Base-by-base conservation (phyloP, 208 protist genomes). In the Leishmania lainsoni region DNA sequence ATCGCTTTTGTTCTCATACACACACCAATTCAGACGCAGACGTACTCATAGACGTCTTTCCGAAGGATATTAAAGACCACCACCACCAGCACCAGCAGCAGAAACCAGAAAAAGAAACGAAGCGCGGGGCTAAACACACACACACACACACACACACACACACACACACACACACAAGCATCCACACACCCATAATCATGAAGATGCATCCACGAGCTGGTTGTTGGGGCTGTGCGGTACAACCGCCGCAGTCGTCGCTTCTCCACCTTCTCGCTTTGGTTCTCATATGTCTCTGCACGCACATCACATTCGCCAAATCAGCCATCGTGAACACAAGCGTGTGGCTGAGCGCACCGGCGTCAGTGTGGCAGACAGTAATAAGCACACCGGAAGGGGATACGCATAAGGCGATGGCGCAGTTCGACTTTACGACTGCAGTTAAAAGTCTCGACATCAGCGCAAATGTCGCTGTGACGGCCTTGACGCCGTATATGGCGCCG, bases 291-390 rank as follows among this genome's bases (percentile, higher is more conserved):
- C 45, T 75, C 10, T 49, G 39, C 48, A 2, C 32, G 70, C 45
- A 56, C 22, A 39, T 16, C 20, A 8, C 42, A 10, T 56, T 8
- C 29, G 78, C 56, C 26, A 45, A 54, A 4, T 54, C 63, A 0
- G 56, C 74, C 42, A 22, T 8, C 5, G 16, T 77, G 10, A 5
- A 59, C 6, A 61, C 52, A 9, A 49, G n/a, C 1, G 75, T 45
- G 17, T 85, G 81, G 81, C 45, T 85, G 35, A 85, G 51, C 20
- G 76, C 6, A 1, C 70, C 76, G 8, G 52, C 71, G 5, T 12
- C 45, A 5, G 14, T 81, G 14, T 85, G 81, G 81, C 3, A 2
- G 8, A 14, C 12, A 29, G 35, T 70, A 3, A 35, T 17, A 22
- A 39, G 26, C 10, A 35, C 26, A 3, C 74, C 39, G 26, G 8